Evolutionary conservation across 768 basidiomycete species (phyloP).

Genomic region (Megacollybia marginata): DNA sequence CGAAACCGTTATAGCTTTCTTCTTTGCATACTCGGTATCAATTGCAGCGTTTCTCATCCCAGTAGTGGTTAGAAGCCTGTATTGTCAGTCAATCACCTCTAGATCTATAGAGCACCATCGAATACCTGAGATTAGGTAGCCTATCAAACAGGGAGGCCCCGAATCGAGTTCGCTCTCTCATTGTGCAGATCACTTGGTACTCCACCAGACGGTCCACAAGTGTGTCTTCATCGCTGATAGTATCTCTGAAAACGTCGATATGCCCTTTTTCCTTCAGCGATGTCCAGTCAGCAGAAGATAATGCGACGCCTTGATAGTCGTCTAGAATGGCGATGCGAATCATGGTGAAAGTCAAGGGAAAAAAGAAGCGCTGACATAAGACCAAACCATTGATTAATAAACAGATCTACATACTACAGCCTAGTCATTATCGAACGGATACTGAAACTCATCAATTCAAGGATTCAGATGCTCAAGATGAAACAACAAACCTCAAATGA

Average conservation of each 20-base stretch:
- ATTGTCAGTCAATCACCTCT: not conserved
- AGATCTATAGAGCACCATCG: constrained; percentile 1
- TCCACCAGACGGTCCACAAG: constrained; percentile 40
- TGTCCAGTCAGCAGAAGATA: constrained; percentile 50
- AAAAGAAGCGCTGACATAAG: not conserved
- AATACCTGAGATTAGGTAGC: constrained; percentile 47
- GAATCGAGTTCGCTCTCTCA: constrained; percentile 64
- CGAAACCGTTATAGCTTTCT: constrained; percentile 42
- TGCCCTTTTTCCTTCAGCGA: constrained; percentile 25
- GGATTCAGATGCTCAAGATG: not conserved
- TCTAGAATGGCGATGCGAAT: constrained; percentile 50
- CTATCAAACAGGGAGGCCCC: constrained; percentile 37
- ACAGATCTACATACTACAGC: constrained; percentile 4
- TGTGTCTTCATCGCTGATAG: constrained; percentile 41
- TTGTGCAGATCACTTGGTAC: constrained; percentile 54
- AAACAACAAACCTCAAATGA: constrained; percentile 72
- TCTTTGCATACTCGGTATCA: constrained; percentile 37
- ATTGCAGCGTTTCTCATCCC: constrained; percentile 43
- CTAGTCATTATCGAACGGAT: constrained; percentile 68
- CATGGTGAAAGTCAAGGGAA: not conserved
- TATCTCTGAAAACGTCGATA: constrained; percentile 44
- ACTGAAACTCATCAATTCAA: constrained; percentile 36
- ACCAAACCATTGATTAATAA: constrained; percentile 1
- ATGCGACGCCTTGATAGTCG: constrained; percentile 49
- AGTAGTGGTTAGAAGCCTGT: constrained; percentile 51